Percentiles rank a stretch among this genome's conserved stretches.
Conservation (phyloP, 2,329 filamentous ascomycete species). For the Colletotrichum cordylinicola region DNA sequence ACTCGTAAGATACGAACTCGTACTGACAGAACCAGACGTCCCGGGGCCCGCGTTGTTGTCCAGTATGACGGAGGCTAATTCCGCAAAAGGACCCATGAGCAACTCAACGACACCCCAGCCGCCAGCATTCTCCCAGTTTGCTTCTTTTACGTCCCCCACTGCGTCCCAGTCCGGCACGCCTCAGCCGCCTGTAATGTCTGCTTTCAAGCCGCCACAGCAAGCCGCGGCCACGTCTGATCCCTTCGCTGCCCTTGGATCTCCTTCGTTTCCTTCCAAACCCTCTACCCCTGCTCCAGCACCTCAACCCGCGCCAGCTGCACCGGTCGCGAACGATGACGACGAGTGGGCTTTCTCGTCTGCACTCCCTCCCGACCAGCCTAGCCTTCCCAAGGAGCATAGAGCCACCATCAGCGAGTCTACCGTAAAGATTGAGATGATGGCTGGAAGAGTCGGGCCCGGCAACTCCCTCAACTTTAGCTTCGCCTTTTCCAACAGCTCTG, state of each 20-base stretch:
- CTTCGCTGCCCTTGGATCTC: slow-evolving; percentile 49
- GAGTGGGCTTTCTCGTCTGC: slow-evolving; percentile 95
- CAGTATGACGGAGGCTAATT: slow-evolving; percentile 66
- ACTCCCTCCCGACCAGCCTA: slow-evolving; percentile 64
- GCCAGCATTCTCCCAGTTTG: slow-evolving; percentile 59
- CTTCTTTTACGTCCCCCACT: slow-evolving; percentile 59
- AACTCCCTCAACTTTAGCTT: slow-evolving; percentile 74
- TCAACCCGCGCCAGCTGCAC: slow-evolving; percentile 29
- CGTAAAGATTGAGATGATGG: slow-evolving; percentile 76
- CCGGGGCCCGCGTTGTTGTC: slow-evolving; percentile 70
- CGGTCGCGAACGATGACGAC: slow-evolving; percentile 70
- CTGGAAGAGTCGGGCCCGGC: slow-evolving; percentile 61
- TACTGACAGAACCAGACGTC: slow-evolving; percentile 54
- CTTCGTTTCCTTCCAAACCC: slow-evolving; percentile 43
- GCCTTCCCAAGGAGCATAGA: slow-evolving; percentile 66
- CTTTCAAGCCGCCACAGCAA: slow-evolving; percentile 49
- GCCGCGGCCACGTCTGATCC: slow-evolving; percentile 46
- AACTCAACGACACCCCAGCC: slow-evolving; percentile 40
- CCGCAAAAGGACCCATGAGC: slow-evolving; percentile 49
- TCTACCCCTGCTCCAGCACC: slow-evolving; percentile 39
- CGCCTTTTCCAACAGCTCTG: slow-evolving; percentile 82
- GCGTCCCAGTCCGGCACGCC: slow-evolving; percentile 60
- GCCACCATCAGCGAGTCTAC: slow-evolving; percentile 72
- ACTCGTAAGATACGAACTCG: background rate
- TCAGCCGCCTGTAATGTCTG: slow-evolving; percentile 52